Percentiles rank a stretch among this genome's conserved stretches.
These are phyloP conservation scores for Flaveria floridana DNA, from an alignment of 140 eudicot genomes.

Conservation along the genomic window DNA sequence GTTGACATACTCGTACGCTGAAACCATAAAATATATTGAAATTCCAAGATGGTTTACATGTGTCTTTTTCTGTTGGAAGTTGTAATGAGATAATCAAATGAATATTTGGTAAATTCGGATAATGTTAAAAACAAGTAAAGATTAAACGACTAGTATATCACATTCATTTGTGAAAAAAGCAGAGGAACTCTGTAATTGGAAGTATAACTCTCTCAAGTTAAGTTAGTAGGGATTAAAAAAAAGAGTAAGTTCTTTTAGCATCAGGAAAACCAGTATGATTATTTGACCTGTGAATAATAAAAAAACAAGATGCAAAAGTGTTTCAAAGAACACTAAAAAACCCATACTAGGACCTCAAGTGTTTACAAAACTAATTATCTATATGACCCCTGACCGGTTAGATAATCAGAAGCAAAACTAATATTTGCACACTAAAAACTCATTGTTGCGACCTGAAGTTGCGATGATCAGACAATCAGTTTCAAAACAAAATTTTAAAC, in stretches of 20 bases:
- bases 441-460: background rate
- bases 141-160: background rate
- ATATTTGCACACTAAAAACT: background rate
- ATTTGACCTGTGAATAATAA: background rate
- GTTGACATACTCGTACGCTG: constrained; percentile 45
- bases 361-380: background rate
- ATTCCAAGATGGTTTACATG: background rate
- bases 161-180: background rate
- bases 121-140: background rate
- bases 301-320: background rate
- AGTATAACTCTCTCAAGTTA: background rate
- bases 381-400: background rate
- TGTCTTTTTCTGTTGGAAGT: background rate
- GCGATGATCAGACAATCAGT: background rate
- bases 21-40: background rate
- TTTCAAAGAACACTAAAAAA: background rate
- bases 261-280: background rate
- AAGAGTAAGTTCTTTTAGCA: background rate
- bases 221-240: background rate
- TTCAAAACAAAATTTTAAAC: background rate
- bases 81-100: background rate
- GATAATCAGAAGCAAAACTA: background rate
- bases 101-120: background rate
- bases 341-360: background rate
- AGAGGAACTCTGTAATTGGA: background rate